A percentile compares a stretch with the other conserved stretches of the same genome.
These are phyloP conservation scores for Raphanus raphanistrum DNA, from an alignment of 345 rosid species.

Conservation along the genomic window DNA sequence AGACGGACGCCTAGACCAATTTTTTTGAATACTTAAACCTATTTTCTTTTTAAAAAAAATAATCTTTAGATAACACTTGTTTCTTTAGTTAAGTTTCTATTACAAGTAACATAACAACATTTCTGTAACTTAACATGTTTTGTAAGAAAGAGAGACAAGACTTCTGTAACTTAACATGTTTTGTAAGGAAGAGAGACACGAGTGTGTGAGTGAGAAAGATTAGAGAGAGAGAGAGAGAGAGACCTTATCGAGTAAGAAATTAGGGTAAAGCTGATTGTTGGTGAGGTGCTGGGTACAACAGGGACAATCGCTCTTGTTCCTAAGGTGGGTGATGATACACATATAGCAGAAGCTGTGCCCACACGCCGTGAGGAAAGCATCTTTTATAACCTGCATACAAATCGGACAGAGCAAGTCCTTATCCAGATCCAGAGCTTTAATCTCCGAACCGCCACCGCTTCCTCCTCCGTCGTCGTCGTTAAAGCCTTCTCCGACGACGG, in stretches of 20 bases:
- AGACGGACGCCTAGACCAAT: too few species aligned
- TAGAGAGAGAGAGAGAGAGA: not conserved
- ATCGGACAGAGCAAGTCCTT: conserved; percentile 90
- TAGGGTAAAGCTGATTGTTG: conserved; percentile 79
- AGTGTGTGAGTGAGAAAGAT: not conserved
- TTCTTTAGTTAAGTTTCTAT: not conserved
- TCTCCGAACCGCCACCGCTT: conserved; percentile 24
- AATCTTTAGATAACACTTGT: too few species aligned
- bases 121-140: not conserved
- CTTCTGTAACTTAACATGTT: not conserved
- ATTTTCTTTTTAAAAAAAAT: too few species aligned
- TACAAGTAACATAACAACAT: not conserved
- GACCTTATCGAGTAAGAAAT: conserved; percentile 89
- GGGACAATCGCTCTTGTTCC: conserved; percentile 94
- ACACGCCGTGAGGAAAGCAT: conserved; percentile 93
- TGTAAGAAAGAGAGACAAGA: conserved; percentile 2
- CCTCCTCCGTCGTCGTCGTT: conserved; percentile 31
- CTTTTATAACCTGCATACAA: conserved; percentile 94
- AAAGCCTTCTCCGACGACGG: conserved; percentile 24
- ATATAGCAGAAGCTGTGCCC: conserved; percentile 98
- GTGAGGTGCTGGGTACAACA: conserved; percentile 83
- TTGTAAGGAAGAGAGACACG: not conserved
- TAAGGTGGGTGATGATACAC: conserved; percentile 92
- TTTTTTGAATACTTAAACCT: too few species aligned
- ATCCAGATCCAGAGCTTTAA: conserved; percentile 49